A percentile compares a stretch with the other conserved stretches of the same genome.
phyloP scores from a whole-genome alignment of 2,329 filamentous ascomycete species.

The Cryphonectria japonica region DNA sequence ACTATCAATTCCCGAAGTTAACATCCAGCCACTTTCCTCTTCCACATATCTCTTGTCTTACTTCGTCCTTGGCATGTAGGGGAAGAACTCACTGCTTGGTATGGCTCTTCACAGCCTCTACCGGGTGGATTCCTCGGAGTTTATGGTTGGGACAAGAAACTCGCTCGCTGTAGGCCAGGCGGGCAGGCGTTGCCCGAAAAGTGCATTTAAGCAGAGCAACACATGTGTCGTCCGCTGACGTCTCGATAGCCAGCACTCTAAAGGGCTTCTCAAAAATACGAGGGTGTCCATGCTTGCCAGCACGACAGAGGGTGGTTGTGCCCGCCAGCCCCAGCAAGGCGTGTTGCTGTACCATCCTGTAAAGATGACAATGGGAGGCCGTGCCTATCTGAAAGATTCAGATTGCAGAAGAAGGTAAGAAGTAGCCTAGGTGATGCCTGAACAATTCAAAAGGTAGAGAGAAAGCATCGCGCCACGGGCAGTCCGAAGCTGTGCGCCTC shows the following conservation, averaged over 20 bases:
- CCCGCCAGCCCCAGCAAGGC: slow-evolving; percentile 3
- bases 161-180: slow-evolving; percentile 78
- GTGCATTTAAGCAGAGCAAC: slow-evolving; percentile 72
- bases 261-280: background rate
- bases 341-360: slow-evolving; percentile 16
- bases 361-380: background rate
- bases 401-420: background rate
- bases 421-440: background rate
- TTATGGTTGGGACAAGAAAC: slow-evolving; percentile 77
- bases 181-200: slow-evolving; percentile 51
- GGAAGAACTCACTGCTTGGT: slow-evolving; percentile 51
- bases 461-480: background rate
- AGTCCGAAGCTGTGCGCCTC: background rate
- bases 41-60: background rate
- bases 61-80: no score
- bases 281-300: no score
- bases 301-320: background rate
- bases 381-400: background rate
- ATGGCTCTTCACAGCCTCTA: slow-evolving; percentile 76
- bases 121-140: slow-evolving; percentile 80
- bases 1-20: background rate
- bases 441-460: background rate
- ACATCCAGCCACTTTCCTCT: background rate
- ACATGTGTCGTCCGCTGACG: slow-evolving; percentile 90
- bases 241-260: slow-evolving; percentile 70